Conservation (phyloP, 192 early-diverging fungal species). For the Entomortierella chlamydospora region DNA sequence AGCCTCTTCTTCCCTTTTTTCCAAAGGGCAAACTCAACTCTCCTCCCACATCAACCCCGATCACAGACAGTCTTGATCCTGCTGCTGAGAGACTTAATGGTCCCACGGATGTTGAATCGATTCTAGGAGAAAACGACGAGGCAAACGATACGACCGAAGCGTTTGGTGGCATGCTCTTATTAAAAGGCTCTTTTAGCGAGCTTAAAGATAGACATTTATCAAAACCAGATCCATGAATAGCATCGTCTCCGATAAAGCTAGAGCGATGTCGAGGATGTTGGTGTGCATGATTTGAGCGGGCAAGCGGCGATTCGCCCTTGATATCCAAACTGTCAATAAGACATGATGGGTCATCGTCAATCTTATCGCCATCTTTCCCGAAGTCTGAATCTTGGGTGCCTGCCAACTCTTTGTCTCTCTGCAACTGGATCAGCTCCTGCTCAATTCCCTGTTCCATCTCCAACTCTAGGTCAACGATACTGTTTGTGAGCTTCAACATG, state of each 20-base stretch:
- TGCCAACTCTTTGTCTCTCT: not conserved
- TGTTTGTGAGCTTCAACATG: slow-evolving; percentile 51
- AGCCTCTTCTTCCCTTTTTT: not conserved
- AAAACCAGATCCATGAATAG: slow-evolving; percentile 6
- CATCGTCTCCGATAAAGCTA: slow-evolving; percentile 28
- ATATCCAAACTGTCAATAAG: not conserved
- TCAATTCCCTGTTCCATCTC: slow-evolving; percentile 34
- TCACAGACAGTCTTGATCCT: slow-evolving; percentile 3
- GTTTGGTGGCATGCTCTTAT: not conserved
- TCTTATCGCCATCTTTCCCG: not conserved
- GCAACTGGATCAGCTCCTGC: slow-evolving; percentile 7
- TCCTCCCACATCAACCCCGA: not conserved
- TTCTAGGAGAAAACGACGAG: slow-evolving; percentile 9
- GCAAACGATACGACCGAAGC: slow-evolving; percentile 21
- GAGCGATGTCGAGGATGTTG: slow-evolving; percentile 18
- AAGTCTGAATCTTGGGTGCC: not conserved
- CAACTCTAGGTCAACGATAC: slow-evolving; percentile 37
- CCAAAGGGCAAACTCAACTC: no score
- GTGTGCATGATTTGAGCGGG: not conserved
- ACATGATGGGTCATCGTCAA: not conserved
- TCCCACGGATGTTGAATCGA: not conserved
- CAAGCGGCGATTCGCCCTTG: not conserved
- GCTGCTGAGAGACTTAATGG: not conserved
- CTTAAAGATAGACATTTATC: slow-evolving; percentile 7
- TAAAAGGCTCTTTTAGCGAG: slow-evolving; percentile 9